Evolutionary conservation across 306 rosid species (phyloP).

Genomic region (Fragaria iinumae): DNA sequence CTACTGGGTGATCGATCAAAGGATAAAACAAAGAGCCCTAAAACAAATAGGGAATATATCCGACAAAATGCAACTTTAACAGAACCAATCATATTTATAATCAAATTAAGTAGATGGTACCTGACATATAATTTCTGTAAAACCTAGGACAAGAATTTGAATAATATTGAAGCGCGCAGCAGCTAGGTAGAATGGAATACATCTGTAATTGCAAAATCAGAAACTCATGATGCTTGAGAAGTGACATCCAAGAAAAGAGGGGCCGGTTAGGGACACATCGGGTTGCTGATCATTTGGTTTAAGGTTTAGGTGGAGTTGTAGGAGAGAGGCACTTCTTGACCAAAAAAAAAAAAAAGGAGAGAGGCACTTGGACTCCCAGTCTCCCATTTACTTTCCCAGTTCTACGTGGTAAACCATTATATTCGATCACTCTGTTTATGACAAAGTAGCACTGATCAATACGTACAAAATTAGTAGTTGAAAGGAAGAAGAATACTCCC

Average conservation of each 20-base stretch:
- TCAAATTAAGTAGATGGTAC: too few relatives aligned
- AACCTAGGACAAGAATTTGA: not conserved
- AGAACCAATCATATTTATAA: not conserved
- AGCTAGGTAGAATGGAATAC: not conserved
- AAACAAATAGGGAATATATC: not conserved
- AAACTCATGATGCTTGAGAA: not conserved
- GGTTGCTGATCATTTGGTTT: not conserved
- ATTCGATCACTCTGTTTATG: not conserved
- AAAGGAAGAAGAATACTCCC: too few relatives aligned
- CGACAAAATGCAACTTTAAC: conserved; percentile 19
- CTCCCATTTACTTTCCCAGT: not conserved
- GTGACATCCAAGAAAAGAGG: not conserved
- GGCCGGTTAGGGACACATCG: not conserved
- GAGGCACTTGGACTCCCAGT: not conserved
- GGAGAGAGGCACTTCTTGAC: too few relatives aligned
- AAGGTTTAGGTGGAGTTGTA: not conserved
- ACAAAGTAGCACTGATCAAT: not conserved
- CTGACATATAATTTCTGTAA: not conserved
- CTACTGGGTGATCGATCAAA: not conserved
- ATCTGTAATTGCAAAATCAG: not conserved
- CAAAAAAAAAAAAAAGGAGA: too few relatives aligned
- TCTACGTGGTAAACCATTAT: not conserved
- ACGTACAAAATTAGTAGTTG: not conserved
- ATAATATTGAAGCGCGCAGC: not conserved
- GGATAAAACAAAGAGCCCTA: not conserved